Conservation (phyloP, 1,284 basidiomycete genomes). For the Ustilago hordei region DNA sequence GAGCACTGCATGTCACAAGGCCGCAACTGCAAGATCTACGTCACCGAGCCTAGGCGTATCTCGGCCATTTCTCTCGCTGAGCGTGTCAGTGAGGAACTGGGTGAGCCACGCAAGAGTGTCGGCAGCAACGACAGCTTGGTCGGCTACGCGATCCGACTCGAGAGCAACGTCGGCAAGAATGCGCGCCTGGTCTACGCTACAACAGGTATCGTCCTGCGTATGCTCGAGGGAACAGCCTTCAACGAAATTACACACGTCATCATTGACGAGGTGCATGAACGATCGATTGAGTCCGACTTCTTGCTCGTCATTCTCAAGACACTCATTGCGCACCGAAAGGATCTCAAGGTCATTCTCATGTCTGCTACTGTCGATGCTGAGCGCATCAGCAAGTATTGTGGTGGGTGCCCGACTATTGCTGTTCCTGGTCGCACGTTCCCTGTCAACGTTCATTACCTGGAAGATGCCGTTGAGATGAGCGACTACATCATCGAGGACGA, state of each 20-base stretch:
- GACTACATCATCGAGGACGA: conserved; percentile 81
- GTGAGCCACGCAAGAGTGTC: conserved; percentile 83
- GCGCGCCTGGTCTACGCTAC: conserved; percentile 75
- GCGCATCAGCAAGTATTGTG: conserved; percentile 93
- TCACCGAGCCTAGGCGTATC: conserved; percentile 95
- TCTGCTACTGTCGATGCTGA: conserved; percentile 94
- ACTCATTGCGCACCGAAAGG: conserved; percentile 81
- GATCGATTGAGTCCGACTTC: conserved; percentile 97
- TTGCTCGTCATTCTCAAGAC: conserved; percentile 93
- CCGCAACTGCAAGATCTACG: conserved; percentile 88
- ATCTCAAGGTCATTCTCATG: conserved; percentile 95
- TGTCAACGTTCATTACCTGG: conserved; percentile 86
- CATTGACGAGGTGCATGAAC: conserved; percentile 90
- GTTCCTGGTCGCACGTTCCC: conserved; percentile 98
- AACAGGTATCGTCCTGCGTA: conserved; percentile 94
- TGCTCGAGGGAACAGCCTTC: conserved; percentile 91
- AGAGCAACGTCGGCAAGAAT: conserved; percentile 76
- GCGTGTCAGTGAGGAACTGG: conserved; percentile 92
- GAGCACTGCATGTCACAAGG: conserved; percentile 89
- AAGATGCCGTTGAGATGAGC: conserved; percentile 90
- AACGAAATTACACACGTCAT: conserved; percentile 94
- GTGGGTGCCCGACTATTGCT: conserved; percentile 79
- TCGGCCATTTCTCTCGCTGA: conserved; percentile 97
- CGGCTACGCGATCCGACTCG: conserved; percentile 94
- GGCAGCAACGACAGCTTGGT: conserved; percentile 85